These are phyloP conservation scores for Fusarium agapanthi DNA, from an alignment of 2,329 filamentous ascomycete genomes.

Conservation along the genomic window DNA sequence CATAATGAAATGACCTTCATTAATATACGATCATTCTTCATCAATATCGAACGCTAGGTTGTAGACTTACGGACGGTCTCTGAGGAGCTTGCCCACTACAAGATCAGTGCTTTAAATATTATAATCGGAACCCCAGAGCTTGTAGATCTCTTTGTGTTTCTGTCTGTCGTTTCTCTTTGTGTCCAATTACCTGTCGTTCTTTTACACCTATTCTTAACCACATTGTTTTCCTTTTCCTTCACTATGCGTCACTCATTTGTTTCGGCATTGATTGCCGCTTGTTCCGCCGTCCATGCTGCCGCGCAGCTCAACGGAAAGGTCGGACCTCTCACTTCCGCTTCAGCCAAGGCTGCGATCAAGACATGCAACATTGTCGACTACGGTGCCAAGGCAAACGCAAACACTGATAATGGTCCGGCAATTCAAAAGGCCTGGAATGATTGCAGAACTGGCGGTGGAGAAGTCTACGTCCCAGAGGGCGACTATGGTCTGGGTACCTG, in stretches of 20 bases:
- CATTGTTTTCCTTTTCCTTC: neutral
- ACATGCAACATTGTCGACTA: conserved; percentile 35
- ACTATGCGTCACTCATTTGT: conserved; percentile 14
- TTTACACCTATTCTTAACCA: neutral
- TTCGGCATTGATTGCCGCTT: conserved; percentile 27
- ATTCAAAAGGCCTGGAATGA: conserved; percentile 33
- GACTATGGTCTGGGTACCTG: conserved; percentile 31
- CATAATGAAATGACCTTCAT: neutral
- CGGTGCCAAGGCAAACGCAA: conserved; percentile 16
- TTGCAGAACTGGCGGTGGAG: conserved; percentile 22
- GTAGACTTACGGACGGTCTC: rapidly evolving
- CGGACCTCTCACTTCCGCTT: conserved; percentile 15
- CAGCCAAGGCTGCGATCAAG: conserved; percentile 27
- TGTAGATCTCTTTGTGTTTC: neutral
- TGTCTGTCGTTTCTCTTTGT: neutral
- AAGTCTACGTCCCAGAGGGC: conserved; percentile 28
- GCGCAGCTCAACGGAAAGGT: conserved; percentile 33
- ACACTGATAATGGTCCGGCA: conserved; percentile 24
- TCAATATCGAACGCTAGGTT: neutral
- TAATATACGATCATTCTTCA: neutral
- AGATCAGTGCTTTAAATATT: neutral
- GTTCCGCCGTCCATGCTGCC: conserved; percentile 27
- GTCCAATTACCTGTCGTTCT: neutral
- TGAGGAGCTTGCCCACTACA: rapidly evolving
- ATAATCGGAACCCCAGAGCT: neutral